A percentile compares a stretch with the other conserved stretches of the same genome.
Evolutionary conservation across 495 filamentous ascomycete genomes (phyloP).

Genomic region (Penicillium soppii): DNA sequence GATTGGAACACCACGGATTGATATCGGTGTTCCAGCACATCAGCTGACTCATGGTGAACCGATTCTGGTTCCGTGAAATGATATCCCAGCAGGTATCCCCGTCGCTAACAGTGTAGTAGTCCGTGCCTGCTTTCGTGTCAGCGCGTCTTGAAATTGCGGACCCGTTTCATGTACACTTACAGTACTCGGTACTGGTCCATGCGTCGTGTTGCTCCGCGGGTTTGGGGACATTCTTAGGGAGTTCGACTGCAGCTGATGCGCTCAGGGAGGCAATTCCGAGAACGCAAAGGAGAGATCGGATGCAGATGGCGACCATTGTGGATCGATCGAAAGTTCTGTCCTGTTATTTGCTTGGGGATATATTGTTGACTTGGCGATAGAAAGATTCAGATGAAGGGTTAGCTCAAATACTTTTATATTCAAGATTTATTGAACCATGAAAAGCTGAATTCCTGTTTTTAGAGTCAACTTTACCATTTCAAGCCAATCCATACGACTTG

Average conservation of each 20-base stretch:
- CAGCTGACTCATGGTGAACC: conserved; percentile 23
- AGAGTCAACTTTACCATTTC: not conserved
- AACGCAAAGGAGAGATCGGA: conserved; percentile 6
- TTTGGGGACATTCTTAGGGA: not conserved
- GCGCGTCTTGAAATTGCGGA: not conserved
- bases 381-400: not conserved
- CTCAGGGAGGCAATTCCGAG: conserved; percentile 16
- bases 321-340: not conserved
- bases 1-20: conserved; percentile 25
- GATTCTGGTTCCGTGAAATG: conserved; percentile 10
- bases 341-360: not conserved
- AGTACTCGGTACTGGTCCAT: too few species aligned
- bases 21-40: conserved; percentile 31
- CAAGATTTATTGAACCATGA: not conserved
- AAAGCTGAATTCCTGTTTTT: not conserved
- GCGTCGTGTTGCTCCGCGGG: too few species aligned
- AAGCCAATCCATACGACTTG: not conserved
- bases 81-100: conserved; percentile 33
- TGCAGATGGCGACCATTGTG: conserved; percentile 12
- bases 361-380: not conserved
- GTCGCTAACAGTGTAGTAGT: conserved; percentile 13
- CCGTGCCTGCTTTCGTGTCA: conserved; percentile 12
- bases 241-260: conserved; percentile 9
- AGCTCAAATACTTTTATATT: not conserved
- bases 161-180: too few species aligned